These are phyloP conservation scores for Urochloa ruziziensis DNA, from an alignment of 176 grass and related monocot genomes.

Conservation along the genomic window DNA sequence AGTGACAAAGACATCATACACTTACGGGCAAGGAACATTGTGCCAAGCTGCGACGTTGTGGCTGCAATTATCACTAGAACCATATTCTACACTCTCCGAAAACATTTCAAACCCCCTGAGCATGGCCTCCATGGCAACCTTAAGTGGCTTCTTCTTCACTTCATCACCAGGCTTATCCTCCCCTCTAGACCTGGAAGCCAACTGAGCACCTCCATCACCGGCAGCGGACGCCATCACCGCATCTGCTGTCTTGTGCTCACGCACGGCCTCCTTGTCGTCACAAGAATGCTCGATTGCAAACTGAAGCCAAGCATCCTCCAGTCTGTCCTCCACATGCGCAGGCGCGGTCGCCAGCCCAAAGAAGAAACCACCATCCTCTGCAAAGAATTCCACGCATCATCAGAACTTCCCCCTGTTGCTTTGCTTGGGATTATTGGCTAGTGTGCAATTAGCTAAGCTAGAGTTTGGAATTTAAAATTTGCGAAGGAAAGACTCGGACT, in stretches of 20 bases:
- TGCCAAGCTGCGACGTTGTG: slow-evolving; percentile 92
- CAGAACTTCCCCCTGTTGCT: not conserved
- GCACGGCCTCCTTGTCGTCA: not conserved
- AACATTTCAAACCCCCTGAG: slow-evolving; percentile 74
- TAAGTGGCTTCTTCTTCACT: slow-evolving; percentile 51
- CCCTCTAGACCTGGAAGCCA: slow-evolving; percentile 21
- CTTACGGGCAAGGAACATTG: slow-evolving; percentile 88
- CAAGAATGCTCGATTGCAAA: slow-evolving; percentile 57
- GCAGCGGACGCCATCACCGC: slow-evolving; percentile 56
- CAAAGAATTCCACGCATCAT: not conserved
- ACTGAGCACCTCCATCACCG: slow-evolving; percentile 72
- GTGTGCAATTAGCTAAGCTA: not conserved
- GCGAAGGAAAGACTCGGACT: not conserved
- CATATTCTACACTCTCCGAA: slow-evolving; percentile 39
- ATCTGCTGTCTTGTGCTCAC: slow-evolving; percentile 36
- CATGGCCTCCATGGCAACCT: slow-evolving; percentile 86
- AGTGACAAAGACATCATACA: not conserved
- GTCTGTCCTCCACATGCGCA: slow-evolving; percentile 85
- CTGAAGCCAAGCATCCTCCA: slow-evolving; percentile 85
- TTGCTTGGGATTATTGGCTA: not conserved
- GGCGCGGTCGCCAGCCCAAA: slow-evolving; percentile 87
- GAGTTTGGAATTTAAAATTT: not conserved
- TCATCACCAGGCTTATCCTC: not conserved
- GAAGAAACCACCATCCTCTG: slow-evolving; percentile 74
- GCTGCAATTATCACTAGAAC: slow-evolving; percentile 31